phyloP scores from a whole-genome alignment of 2,329 filamentous ascomycete genomes.

The Rhexocercosporidium sp. region DNA sequence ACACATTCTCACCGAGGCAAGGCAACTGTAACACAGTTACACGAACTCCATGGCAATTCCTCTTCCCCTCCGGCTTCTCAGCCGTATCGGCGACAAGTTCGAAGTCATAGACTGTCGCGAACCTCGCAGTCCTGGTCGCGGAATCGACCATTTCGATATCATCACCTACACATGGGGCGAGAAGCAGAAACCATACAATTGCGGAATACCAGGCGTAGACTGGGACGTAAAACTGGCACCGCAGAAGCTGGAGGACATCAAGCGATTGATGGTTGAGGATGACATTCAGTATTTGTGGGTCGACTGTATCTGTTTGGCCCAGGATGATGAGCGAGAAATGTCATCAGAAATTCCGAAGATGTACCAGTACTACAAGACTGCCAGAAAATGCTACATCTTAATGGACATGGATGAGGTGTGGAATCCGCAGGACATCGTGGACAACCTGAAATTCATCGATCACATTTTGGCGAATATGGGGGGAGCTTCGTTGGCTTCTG shows the following conservation, averaged over 20 bases:
- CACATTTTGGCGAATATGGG: slow-evolving; percentile 36
- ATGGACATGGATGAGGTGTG: slow-evolving; percentile 43
- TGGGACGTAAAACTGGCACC: slow-evolving; percentile 20
- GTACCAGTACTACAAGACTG: slow-evolving; percentile 33
- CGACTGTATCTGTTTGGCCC: slow-evolving; percentile 37
- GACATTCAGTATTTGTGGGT: slow-evolving; percentile 31
- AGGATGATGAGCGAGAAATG: slow-evolving; percentile 28
- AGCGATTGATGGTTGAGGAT: slow-evolving; percentile 22
- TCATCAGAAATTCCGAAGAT: slow-evolving; percentile 13
- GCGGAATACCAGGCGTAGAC: slow-evolving; percentile 22
- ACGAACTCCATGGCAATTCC: slow-evolving; percentile 11
- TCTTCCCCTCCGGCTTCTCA: slow-evolving; percentile 41
- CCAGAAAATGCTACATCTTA: slow-evolving; percentile 37
- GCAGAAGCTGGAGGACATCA: slow-evolving; percentile 28
- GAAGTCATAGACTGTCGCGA: slow-evolving; percentile 17
- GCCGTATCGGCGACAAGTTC: slow-evolving; percentile 10
- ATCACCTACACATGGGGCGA: slow-evolving; percentile 26
- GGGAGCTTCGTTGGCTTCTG: slow-evolving; percentile 35
- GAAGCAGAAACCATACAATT: slow-evolving; percentile 16
- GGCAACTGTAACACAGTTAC: not conserved
- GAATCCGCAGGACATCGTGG: slow-evolving; percentile 41
- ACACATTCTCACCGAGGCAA: not conserved
- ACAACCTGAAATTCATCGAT: slow-evolving; percentile 41
- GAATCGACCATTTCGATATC: slow-evolving; percentile 21
- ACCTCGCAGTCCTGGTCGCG: not conserved